Evolutionary conservation across 768 basidiomycete genomes (phyloP), one percentile per base, ranked within the genome.

Genomic region (Auricularia heimuer): DNA sequence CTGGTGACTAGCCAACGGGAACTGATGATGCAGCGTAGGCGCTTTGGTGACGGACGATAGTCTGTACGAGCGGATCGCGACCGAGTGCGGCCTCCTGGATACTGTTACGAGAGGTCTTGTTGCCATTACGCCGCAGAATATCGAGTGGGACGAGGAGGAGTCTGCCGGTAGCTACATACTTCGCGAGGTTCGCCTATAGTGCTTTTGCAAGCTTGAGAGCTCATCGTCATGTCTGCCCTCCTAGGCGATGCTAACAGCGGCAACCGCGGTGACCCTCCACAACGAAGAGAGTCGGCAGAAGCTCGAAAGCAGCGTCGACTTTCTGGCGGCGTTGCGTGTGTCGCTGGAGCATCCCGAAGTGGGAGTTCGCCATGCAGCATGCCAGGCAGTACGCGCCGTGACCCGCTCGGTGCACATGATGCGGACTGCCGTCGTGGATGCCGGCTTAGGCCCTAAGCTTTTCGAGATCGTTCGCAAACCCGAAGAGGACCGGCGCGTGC

Each of bases 301-400:
- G 34, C 76, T 95, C 29, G 83, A 88, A 2, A 86, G 88, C 68
- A 78, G 78, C 11, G 78, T 82, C 11, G 77, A 77, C 2, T 75
- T 92, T 60, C 74, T 89, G 33, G 81, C 82, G 3, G 74, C 81
- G 33, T 73, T 92, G 37, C 79, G 83, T 65, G 70, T 73, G 1
- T 82, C 82, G 12, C 79, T 94, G 7, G 68, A 78, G 0, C 86
- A 91, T 63, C 81, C 78, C 0, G 82, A 87, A 64, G 78, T 86
- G 16, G 91, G 90, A 1, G 87, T 95, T 3, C 84, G 94, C 4
- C 91, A 90, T 56, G 92, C 91, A 0, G 90, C 91, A 0, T 94
- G 92, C 70, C 94, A 96, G 69, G 89, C 89, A 68, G 81, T 92
- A 1, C 80, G 94, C 16, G 89, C 90, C 0, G 78, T 98, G 45